Evolutionary conservation across 169 alveolate species (phyloP).

Genomic region (Plasmodium billcollinsi): DNA sequence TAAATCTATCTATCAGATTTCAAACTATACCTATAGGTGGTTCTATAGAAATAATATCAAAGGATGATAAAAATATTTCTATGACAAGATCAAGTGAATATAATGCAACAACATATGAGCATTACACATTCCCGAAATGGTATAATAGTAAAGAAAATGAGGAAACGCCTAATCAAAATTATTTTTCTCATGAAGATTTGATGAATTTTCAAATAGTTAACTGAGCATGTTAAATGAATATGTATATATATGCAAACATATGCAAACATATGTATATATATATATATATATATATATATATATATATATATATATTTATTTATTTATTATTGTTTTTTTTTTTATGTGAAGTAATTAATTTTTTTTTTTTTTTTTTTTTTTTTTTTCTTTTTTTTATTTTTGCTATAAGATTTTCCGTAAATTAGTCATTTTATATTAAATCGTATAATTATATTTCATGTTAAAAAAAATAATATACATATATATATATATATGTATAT

Average conservation of each 20-base stretch:
- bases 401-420: too few species aligned
- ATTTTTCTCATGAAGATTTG: conserved; percentile 28
- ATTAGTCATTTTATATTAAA: too few species aligned
- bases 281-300: not conserved
- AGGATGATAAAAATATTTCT: conserved; percentile 38
- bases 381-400: too few species aligned
- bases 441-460: too few species aligned
- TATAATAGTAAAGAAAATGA: conserved; percentile 38
- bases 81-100: conserved; percentile 67
- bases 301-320: not conserved
- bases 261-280: too few species aligned
- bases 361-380: too few species aligned
- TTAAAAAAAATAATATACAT: too few species aligned
- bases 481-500: too few species aligned
- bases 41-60: conserved; percentile 33
- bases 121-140: conserved; percentile 67
- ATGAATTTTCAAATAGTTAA: conserved; percentile 63
- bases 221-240: not conserved
- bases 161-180: conserved; percentile 31
- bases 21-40: conserved; percentile 75
- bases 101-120: conserved; percentile 53
- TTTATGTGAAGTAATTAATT: too few species aligned
- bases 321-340: not conserved
- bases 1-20: conserved; percentile 50
- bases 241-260: too few species aligned